A percentile compares a stretch with the other conserved stretches of the same genome.
phyloP scores from a whole-genome alignment of 1,139 yeast species.

The Wickerhamiella pararugosa region DNA sequence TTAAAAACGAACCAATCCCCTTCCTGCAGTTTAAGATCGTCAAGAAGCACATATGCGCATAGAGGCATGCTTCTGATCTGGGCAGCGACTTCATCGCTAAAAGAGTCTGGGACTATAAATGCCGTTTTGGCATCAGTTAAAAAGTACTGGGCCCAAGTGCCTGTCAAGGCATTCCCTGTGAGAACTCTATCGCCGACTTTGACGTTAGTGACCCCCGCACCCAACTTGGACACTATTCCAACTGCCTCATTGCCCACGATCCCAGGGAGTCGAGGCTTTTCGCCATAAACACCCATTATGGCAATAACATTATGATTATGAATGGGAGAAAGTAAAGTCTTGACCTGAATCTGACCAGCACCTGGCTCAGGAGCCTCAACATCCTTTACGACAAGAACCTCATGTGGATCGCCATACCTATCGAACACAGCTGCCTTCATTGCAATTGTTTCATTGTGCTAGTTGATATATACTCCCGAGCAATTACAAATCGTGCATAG shows the following conservation, averaged over 20 bases:
- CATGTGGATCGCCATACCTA: constrained; percentile 1
- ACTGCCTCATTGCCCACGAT: constrained; percentile 97
- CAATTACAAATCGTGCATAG: too few species aligned
- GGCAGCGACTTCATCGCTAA: constrained; percentile 3
- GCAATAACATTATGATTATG: constrained; percentile 1
- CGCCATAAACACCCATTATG: constrained; percentile 27
- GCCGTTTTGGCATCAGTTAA: background rate
- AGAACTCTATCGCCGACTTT: constrained; percentile 83
- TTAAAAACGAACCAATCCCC: constrained; percentile 5
- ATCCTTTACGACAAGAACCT: constrained; percentile 2
- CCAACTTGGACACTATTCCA: constrained; percentile 82
- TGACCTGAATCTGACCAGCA: constrained; percentile 36
- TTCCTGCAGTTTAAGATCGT: background rate
- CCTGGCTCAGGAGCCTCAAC: constrained; percentile 21
- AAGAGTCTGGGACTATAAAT: background rate
- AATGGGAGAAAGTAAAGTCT: constrained; percentile 17
- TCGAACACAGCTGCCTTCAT: constrained; percentile 5
- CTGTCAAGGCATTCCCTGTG: constrained; percentile 6
- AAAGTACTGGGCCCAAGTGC: constrained; percentile 6
- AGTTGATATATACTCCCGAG: too few species aligned
- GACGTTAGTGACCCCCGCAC: constrained; percentile 81
- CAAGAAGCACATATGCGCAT: constrained; percentile 1
- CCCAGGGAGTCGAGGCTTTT: constrained; percentile 62
- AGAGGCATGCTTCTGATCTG: constrained; percentile 3
- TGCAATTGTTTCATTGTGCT: background rate